Percentiles rank a stretch among this genome's conserved stretches.
phyloP scores from a whole-genome alignment of 768 basidiomycete species.

The Agaricus blazei region DNA sequence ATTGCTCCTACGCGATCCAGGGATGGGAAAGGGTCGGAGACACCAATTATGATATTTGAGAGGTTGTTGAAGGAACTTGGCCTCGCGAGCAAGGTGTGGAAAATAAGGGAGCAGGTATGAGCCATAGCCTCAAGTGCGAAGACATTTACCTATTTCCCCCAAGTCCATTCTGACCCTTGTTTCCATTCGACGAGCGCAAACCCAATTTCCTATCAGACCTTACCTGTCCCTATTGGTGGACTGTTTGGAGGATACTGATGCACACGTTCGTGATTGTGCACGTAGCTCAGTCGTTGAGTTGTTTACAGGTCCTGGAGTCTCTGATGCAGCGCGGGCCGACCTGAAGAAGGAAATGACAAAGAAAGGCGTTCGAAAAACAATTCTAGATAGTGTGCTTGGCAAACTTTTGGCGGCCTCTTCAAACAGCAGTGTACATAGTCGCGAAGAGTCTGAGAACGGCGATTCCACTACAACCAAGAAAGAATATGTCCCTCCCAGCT shows the following conservation, averaged over 20 bases:
- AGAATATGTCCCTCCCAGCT: conserved; percentile 74
- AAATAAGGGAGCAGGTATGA: conserved; percentile 80
- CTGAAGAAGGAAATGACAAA: conserved; percentile 88
- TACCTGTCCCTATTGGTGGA: conserved; percentile 80
- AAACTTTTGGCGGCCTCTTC: conserved; percentile 52
- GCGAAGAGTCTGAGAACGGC: conserved; percentile 57
- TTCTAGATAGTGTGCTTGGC: conserved; percentile 73
- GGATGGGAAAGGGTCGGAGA: conserved; percentile 58
- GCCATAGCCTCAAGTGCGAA: neutral
- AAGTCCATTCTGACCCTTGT: conserved; percentile 66
- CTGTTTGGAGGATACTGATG: conserved; percentile 85
- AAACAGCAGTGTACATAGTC: conserved; percentile 39
- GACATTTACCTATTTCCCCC: conserved; percentile 4
- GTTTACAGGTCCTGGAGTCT: conserved; percentile 78
- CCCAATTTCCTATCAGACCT: conserved; percentile 73
- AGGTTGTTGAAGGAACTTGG: conserved; percentile 66
- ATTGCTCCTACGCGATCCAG: conserved; percentile 38
- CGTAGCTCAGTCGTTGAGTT: conserved; percentile 76
- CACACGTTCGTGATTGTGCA: conserved; percentile 83
- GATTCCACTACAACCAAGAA: conserved; percentile 38
- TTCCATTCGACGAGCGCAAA: conserved; percentile 64
- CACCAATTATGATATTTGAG: conserved; percentile 67
- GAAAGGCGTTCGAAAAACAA: conserved; percentile 82
- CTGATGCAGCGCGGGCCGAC: conserved; percentile 85
- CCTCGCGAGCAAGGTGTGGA: conserved; percentile 77